Conservation (phyloP, 306 rosid species). For the Arachis hypogaea region DNA sequence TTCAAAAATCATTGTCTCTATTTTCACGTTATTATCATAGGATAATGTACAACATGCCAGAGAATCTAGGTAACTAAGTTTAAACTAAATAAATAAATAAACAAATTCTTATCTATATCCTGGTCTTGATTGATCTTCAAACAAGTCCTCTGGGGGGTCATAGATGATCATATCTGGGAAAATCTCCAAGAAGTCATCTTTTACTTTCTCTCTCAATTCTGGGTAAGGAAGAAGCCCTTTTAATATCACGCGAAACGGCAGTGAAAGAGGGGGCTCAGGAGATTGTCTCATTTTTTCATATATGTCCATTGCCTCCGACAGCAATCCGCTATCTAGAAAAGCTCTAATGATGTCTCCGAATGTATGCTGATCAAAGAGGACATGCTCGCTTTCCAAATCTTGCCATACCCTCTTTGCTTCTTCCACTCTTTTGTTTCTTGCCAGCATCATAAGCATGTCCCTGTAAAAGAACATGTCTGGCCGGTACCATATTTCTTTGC, state of each 20-base stretch:
- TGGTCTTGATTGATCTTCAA: constrained; percentile 56
- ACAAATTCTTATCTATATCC: constrained; percentile 39
- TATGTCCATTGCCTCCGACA: constrained; percentile 76
- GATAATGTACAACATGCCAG: constrained; percentile 8
- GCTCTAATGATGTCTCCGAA: constrained; percentile 84
- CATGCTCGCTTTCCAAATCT: constrained; percentile 75
- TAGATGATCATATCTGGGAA: constrained; percentile 87
- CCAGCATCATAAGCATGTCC: constrained; percentile 95
- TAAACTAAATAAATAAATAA: neutral
- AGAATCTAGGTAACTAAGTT: neutral
- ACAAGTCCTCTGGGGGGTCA: constrained; percentile 94
- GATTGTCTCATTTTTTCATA: constrained; percentile 83
- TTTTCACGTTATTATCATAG: neutral
- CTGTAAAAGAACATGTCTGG: constrained; percentile 94
- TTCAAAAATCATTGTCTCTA: neutral
- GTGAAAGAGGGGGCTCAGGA: constrained; percentile 82
- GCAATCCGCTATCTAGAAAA: constrained; percentile 67
- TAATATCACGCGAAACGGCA: constrained; percentile 83
- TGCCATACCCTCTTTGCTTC: constrained; percentile 81
- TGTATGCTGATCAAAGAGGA: constrained; percentile 91
- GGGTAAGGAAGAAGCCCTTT: constrained; percentile 90
- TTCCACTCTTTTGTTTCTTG: constrained; percentile 73
- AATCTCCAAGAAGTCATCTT: constrained; percentile 77
- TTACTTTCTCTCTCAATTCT: constrained; percentile 79
- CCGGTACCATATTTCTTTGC: constrained; percentile 93